Conservation (phyloP, 2,329 filamentous ascomycete genomes). For the Macrophomina phaseolina region DNA sequence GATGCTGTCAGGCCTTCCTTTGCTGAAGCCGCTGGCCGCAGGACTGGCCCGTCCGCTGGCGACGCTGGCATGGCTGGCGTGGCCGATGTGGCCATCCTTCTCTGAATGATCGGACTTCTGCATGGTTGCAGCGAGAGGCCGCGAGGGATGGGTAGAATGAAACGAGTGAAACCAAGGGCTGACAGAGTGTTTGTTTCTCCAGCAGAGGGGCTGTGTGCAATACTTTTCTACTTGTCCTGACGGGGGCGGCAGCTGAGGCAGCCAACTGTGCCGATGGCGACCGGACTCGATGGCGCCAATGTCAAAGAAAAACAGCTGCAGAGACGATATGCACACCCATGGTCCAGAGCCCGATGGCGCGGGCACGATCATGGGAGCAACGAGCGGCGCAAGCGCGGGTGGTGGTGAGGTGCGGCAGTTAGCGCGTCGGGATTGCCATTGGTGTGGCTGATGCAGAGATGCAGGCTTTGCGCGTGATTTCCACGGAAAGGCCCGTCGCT, state of each 20-base stretch:
- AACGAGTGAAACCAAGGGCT: not conserved
- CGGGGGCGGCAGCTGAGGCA: not conserved
- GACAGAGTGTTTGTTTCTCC: not conserved
- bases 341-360: conserved; percentile 16
- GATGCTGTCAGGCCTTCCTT: not conserved
- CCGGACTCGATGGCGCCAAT: not conserved
- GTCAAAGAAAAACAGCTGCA: not conserved
- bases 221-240: conserved; percentile 13
- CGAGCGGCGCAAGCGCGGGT: not conserved
- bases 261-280: not conserved
- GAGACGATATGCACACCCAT: not conserved
- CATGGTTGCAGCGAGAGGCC: conserved; percentile 14
- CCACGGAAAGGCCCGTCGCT: not conserved
- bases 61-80: not conserved
- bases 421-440: conserved; percentile 35
- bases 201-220: not conserved
- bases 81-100: not conserved
- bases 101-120: conserved; percentile 12
- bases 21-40: conserved; percentile 1
- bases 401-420: conserved; percentile 1
- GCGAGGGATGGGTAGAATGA: not conserved
- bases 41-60: not conserved
- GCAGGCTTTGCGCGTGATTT: not conserved
- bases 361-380: not conserved
- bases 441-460: conserved; percentile 37